Conservation (phyloP, 169 alveolate genomes). For the Plasmodium gallinaceum region DNA sequence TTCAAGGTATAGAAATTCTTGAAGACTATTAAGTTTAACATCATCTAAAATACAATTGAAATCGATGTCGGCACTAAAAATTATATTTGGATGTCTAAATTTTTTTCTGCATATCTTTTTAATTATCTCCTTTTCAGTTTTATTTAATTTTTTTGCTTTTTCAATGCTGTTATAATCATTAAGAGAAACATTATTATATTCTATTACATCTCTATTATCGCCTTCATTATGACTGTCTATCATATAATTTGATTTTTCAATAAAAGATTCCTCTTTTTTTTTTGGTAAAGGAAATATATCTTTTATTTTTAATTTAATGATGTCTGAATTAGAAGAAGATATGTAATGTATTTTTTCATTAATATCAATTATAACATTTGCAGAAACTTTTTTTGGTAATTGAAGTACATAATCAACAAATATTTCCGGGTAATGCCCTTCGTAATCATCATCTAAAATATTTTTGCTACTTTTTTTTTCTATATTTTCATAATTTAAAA, state of each 20-base stretch:
- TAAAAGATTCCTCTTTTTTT: constrained; percentile 3
- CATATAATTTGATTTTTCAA: constrained; percentile 3
- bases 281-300: constrained; percentile 44
- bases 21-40: constrained; percentile 43
- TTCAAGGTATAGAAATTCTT: constrained; percentile 29
- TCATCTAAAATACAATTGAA: constrained; percentile 57
- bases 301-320: constrained; percentile 43
- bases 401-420: constrained; percentile 64
- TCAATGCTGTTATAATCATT: constrained; percentile 11
- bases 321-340: constrained; percentile 43
- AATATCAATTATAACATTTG: constrained; percentile 62
- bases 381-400: constrained; percentile 54
- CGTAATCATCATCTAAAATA: constrained; percentile 23
- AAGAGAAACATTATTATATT: too few species aligned
- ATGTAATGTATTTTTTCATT: constrained; percentile 59
- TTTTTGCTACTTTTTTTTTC: neutral
- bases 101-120: neutral
- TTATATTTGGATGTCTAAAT: constrained; percentile 19
- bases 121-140: constrained; percentile 17
- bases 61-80: constrained; percentile 55
- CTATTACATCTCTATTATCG: neutral
- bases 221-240: neutral
- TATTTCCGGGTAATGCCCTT: constrained; percentile 71
- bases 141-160: constrained; percentile 15
- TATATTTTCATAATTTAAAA: constrained; percentile 15